phyloP scores from a whole-genome alignment of 768 basidiomycete genomes.

The Paxillus rubicundulus region DNA sequence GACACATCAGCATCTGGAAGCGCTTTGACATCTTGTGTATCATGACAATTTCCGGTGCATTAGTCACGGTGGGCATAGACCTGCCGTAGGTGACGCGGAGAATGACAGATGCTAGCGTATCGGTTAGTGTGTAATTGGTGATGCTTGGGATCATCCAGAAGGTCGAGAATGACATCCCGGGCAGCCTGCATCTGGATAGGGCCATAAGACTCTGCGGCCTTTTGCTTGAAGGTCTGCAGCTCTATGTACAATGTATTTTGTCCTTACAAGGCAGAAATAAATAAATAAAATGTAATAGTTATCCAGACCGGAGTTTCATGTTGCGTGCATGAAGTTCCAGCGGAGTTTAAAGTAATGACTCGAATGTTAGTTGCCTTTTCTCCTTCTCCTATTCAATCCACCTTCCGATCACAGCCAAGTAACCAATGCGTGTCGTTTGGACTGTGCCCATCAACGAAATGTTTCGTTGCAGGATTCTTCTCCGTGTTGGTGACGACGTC shows the following conservation, averaged over 20 bases:
- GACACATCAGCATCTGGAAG: slow-evolving; percentile 36
- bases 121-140: slow-evolving; percentile 58
- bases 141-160: slow-evolving; percentile 30
- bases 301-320: too few relatives aligned
- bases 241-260: slow-evolving; percentile 26
- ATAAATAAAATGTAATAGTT: too few relatives aligned
- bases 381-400: too few relatives aligned
- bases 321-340: too few relatives aligned
- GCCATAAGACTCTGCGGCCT: slow-evolving; percentile 45
- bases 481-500: too few relatives aligned
- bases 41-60: slow-evolving; percentile 31
- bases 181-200: slow-evolving; percentile 44
- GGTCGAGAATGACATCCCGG: slow-evolving; percentile 30
- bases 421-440: too few relatives aligned
- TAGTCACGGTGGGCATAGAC: slow-evolving; percentile 26
- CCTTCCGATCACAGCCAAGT: too few relatives aligned
- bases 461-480: too few relatives aligned
- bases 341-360: too few relatives aligned
- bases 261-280: too few relatives aligned
- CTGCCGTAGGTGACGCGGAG: slow-evolving; percentile 36
- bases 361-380: too few relatives aligned
- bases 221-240: slow-evolving; percentile 59
- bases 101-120: slow-evolving; percentile 35
- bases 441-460: too few relatives aligned
- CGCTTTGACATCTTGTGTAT: slow-evolving; percentile 36